Evolutionary conservation across 148 eudicot species (phyloP).

Genomic region (Amaranthus cruentus): DNA sequence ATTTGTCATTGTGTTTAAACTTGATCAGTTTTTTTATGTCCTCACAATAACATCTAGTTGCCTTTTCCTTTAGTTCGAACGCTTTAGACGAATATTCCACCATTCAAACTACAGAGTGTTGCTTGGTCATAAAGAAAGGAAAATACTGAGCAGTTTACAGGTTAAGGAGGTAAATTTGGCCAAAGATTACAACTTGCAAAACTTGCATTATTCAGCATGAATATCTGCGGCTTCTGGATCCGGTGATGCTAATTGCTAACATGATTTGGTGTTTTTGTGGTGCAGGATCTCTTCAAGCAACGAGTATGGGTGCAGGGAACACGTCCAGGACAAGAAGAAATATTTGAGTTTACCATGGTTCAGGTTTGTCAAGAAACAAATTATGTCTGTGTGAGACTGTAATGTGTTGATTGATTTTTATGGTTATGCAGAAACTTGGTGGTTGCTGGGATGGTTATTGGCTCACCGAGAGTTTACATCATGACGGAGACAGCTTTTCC

Average conservation of each 20-base stretch:
- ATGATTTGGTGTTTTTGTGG: constrained; percentile 18
- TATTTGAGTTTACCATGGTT: constrained; percentile 79
- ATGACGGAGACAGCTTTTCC: constrained; percentile 84
- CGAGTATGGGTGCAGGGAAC: constrained; percentile 88
- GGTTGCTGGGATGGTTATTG: constrained; percentile 98
- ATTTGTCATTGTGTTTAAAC: background rate
- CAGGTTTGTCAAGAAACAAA: constrained; percentile 47
- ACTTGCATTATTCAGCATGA: background rate
- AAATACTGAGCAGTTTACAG: constrained; percentile 68
- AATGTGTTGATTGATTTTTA: background rate
- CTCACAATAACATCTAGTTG: background rate
- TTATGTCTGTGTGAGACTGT: no score
- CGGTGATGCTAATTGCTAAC: constrained; percentile 9
- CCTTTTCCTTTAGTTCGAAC: constrained; percentile 62
- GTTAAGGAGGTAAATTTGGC: constrained; percentile 63
- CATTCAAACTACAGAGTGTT: constrained; percentile 77
- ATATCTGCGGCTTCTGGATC: constrained; percentile 11
- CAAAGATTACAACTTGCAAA: background rate
- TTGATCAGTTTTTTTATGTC: background rate
- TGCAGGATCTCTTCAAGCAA: constrained; percentile 69
- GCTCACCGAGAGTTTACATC: constrained; percentile 88
- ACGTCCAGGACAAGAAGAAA: constrained; percentile 88
- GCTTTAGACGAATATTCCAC: constrained; percentile 88
- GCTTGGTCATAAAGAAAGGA: constrained; percentile 84
- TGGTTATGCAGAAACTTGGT: constrained; percentile 68